A percentile compares a stretch with the other conserved stretches of the same genome.
phyloP scores from a whole-genome alignment of 2,329 filamentous ascomycete genomes.

The Claviceps sp. region DNA sequence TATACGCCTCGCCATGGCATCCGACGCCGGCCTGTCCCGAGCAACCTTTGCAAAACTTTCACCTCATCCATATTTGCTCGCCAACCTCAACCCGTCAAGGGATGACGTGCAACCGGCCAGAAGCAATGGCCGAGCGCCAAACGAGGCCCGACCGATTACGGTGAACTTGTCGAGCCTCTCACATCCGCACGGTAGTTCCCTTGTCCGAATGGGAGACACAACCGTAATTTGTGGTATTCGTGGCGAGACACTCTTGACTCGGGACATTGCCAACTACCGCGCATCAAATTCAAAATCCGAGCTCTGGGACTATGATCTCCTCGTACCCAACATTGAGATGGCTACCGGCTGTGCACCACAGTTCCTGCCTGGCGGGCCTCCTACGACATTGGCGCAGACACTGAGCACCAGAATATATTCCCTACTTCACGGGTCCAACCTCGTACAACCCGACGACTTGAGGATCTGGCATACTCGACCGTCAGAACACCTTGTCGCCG shows the following conservation, averaged over 20 bases:
- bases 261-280: slow-evolving; percentile 58
- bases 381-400: slow-evolving; percentile 67
- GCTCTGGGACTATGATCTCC: slow-evolving; percentile 51
- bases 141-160: slow-evolving; percentile 56
- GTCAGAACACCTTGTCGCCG: slow-evolving; percentile 32
- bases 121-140: slow-evolving; percentile 65
- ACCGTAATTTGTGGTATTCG: slow-evolving; percentile 90
- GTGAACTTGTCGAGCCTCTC: slow-evolving; percentile 75
- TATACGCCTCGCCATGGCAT: slow-evolving; percentile 13
- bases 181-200: slow-evolving; percentile 79
- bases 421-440: slow-evolving; percentile 55
- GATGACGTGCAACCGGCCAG: slow-evolving; percentile 41
- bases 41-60: slow-evolving; percentile 80
- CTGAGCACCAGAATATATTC: slow-evolving; percentile 69
- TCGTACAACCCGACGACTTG: slow-evolving; percentile 56
- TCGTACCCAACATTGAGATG: slow-evolving; percentile 90
- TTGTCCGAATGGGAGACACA: slow-evolving; percentile 79
- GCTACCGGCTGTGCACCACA: slow-evolving; percentile 80
- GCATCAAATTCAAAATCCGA: slow-evolving; percentile 28
- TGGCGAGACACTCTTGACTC: slow-evolving; percentile 66
- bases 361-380: slow-evolving; percentile 73
- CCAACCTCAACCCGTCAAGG: slow-evolving; percentile 59
- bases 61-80: slow-evolving; percentile 77
- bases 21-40: slow-evolving; percentile 33
- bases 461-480: slow-evolving; percentile 54